Evolutionary conservation across 2,329 filamentous ascomycete genomes (phyloP).

Genomic region (Fusarium nodosum): DNA sequence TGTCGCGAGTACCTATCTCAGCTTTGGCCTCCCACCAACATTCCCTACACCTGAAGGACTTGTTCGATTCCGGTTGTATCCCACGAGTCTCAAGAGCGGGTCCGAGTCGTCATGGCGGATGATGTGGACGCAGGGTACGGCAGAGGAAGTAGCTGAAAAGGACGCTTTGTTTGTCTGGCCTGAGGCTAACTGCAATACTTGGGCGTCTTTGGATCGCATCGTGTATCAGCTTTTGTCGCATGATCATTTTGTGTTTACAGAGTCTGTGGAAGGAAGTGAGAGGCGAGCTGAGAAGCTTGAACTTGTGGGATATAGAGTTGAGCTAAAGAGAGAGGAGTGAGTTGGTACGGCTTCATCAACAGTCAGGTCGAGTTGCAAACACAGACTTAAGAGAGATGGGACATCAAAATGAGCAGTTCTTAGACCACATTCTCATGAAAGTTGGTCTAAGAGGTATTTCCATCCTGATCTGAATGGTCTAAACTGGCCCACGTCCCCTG

Average conservation of each 20-base stretch:
- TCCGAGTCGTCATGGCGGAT: constrained; percentile 16
- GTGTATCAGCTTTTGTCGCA: constrained; percentile 21
- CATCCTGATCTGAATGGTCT: no score
- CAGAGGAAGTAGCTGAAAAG: neutral
- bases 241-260: constrained; percentile 22
- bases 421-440: no score
- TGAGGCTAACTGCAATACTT: constrained; percentile 11
- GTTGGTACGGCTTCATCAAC: neutral
- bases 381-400: no score
- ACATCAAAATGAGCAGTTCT: no score
- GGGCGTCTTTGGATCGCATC: constrained; percentile 16
- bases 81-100: neutral
- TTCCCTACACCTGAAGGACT: constrained; percentile 1
- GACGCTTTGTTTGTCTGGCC: constrained; percentile 14
- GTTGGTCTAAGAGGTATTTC: no score
- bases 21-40: neutral
- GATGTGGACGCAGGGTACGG: neutral
- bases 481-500: no score
- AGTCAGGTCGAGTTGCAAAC: no score
- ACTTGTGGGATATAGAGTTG: constrained; percentile 23
- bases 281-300: constrained; percentile 4
- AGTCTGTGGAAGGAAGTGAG: neutral
- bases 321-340: constrained; percentile 1
- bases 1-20: constrained; percentile 5
- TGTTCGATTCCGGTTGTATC: constrained; percentile 27